Base-by-base conservation (phyloP, 164 flowering plant species). In the Santalum album region DNA sequence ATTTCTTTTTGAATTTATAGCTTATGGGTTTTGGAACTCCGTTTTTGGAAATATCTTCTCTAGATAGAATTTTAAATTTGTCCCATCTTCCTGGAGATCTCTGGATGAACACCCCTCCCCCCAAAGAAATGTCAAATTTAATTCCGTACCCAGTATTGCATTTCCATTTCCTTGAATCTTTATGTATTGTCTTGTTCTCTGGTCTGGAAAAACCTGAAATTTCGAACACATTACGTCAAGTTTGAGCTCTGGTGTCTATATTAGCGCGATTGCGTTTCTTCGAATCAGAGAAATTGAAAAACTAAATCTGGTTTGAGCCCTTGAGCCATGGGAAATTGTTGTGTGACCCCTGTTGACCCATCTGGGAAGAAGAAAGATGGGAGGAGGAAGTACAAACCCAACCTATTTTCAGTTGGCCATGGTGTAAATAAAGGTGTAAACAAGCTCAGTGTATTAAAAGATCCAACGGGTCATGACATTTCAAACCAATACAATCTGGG, bases 261-360 rank as follows among this genome's bases (percentile, higher is more conserved):
- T 20, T 20, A 0, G 0, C 7, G 19, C 21, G 45, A 17, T 18
- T 5, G 17, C 12, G 6, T 6, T n/a, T 45, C 49, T 12, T 20
- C 25, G 2, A 42, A 18, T 42, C 25, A 6, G 21, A 22, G 25
- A 45, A 45, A 6, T 6, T 22, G 19, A 10, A 21, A 15, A 22
- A 1, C 3, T 22, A 2, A 4, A 2, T 6, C 21, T 17, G 7
- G 1, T 21, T 21, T 10, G 12, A 75, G 0, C 21, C 32, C 44
- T 60, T 58, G 68, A 72, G 48, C 44, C 38, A 88, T 89, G 97
- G 97, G 95, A 2, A 89, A 89, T 68, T 86, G 97, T 55, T 89
- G 97, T 66, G 76, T 45, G 1, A 51, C 57, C 12, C 86, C 92
- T 15, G 60, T 16, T 10, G 46, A n/a, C 23, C 46, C 76, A 27